Base-by-base conservation (phyloP, 371 early-diverging fungal genomes). In the Amoeboaphelidium protococcarum region DNA sequence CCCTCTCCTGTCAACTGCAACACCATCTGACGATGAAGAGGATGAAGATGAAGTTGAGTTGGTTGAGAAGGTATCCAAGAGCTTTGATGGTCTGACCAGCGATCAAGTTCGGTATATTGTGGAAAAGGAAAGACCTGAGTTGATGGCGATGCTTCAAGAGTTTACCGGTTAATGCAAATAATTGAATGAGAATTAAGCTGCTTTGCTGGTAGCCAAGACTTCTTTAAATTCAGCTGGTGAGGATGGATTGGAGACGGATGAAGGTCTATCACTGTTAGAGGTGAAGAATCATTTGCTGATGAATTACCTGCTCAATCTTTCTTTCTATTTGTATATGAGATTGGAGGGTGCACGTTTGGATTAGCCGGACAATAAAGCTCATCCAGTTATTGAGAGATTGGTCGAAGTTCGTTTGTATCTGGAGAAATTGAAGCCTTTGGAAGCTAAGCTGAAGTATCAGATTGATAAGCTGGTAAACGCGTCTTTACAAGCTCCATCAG, bases 381-480 rank as follows among this genome's bases (percentile, higher is more conserved):
- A 89, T 58, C 88, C 87, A 6, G 82, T 87, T 16, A 74, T 85
- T 51, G 71, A 72, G 25, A 68, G 72, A 0, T 60, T 89, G 20
- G 73, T 76, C n/a, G 65, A 74, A 37, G 51, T 82, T 47, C 71
- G 72, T 31, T 69, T 70, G 12, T 60, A 75, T n/a, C 54, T 83
- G 19, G 69, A 72, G 42, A 69, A 71, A 41, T 58, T 83, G 49
- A 80, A 22, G 52, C 74, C 24, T 80, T 62, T 94, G 27, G 95
- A 76, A 59, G 66, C 58, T 31, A 66, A 66, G 47, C 69, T 94
- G 40, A 82, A 84, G 62, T 92, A 90, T 62, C 92, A 89, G 66
- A 82, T 92, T 50, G 90, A 90, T 55, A 91, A 90, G 63, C 67
- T 94, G 23, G 71, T 91, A n/a, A 69, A 78, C 41, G 65, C 72